A percentile compares a stretch with the other conserved stretches of the same genome.
Conservation (phyloP, 768 basidiomycete genomes). For the Brasilioporus rufonigricans region DNA sequence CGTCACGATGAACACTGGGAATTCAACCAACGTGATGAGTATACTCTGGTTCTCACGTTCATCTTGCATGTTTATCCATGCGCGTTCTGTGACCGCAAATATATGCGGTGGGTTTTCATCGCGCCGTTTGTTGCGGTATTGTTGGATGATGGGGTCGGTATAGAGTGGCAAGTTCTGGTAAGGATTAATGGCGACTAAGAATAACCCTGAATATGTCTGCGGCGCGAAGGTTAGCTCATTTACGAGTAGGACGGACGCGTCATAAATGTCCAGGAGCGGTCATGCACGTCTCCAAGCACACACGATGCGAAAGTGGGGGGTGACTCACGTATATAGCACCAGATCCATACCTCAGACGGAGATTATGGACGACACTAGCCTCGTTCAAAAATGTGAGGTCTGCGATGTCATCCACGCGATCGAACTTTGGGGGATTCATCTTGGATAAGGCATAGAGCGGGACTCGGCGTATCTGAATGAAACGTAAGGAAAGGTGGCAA, state of each 20-base stretch:
- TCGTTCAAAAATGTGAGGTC: conserved; percentile 98
- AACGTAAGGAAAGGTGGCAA: conserved; percentile 6
- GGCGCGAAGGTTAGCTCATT: conserved; percentile 12
- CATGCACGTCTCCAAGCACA: neutral
- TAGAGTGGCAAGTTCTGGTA: conserved; percentile 92
- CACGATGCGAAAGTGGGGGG: neutral
- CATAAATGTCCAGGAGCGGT: conserved; percentile 4
- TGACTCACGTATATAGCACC: conserved; percentile 86
- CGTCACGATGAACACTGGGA: neutral
- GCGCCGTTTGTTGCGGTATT: conserved; percentile 85
- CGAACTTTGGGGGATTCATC: conserved; percentile 99
- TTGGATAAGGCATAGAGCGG: conserved; percentile 83
- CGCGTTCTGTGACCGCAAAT: conserved; percentile 94
- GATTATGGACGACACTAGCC: conserved; percentile 98
- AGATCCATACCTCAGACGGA: conserved; percentile 85
- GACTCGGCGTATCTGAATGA: conserved; percentile 55
- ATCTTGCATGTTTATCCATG: conserved; percentile 98
- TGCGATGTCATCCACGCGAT: conserved; percentile 96
- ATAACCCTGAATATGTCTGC: conserved; percentile 93
- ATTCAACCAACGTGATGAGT: conserved; percentile 81
- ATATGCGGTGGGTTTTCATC: conserved; percentile 96
- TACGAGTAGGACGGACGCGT: neutral
- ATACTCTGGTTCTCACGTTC: conserved; percentile 98
- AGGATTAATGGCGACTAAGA: conserved; percentile 97
- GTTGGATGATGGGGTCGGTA: conserved; percentile 81